phyloP scores from a whole-genome alignment of 805 yeast genomes.

The Pichia pseudocactophila region DNA sequence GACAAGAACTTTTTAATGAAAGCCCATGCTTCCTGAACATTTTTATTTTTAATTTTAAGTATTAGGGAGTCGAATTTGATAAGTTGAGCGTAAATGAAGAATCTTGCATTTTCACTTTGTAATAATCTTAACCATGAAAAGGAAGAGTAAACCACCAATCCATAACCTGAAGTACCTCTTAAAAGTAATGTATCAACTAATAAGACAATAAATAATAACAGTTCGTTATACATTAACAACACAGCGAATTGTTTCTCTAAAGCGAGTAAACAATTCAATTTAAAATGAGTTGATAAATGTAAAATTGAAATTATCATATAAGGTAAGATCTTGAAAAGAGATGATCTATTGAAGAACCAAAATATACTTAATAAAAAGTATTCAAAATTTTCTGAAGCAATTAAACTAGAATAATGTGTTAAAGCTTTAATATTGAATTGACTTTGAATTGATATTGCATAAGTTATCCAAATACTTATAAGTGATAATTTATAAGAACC shows the following conservation, averaged over 20 bases:
- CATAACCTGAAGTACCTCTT: conserved; percentile 64
- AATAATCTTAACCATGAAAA: conserved; percentile 69
- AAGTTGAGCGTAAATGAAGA: conserved; percentile 33
- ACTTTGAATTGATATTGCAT: conserved; percentile 44
- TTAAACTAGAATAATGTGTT: conserved; percentile 55
- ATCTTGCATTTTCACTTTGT: conserved; percentile 40
- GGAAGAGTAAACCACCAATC: conserved; percentile 44
- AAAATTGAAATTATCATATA: conserved; percentile 46
- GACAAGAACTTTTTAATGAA: conserved; percentile 33
- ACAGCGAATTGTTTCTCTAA: conserved; percentile 32
- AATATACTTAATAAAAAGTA: conserved; percentile 42
- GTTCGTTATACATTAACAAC: conserved; percentile 53
- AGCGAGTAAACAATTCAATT: conserved; percentile 33
- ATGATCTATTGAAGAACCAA: conserved; percentile 59
- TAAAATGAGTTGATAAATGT: conserved; percentile 39
- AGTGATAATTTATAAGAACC: conserved; percentile 47
- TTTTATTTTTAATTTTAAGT: conserved; percentile 35
- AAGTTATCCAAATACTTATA: conserved; percentile 46
- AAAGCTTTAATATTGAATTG: conserved; percentile 46
- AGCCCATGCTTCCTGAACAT: conserved; percentile 34
- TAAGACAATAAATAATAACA: conserved; percentile 44
- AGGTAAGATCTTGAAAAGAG: conserved; percentile 59
- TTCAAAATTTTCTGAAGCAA: conserved; percentile 74
- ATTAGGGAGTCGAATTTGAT: conserved; percentile 36
- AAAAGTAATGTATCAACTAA: conserved; percentile 50